Base-by-base conservation (phyloP, 2,329 filamentous ascomycete species). In the Paecilomyces formosus region DNA sequence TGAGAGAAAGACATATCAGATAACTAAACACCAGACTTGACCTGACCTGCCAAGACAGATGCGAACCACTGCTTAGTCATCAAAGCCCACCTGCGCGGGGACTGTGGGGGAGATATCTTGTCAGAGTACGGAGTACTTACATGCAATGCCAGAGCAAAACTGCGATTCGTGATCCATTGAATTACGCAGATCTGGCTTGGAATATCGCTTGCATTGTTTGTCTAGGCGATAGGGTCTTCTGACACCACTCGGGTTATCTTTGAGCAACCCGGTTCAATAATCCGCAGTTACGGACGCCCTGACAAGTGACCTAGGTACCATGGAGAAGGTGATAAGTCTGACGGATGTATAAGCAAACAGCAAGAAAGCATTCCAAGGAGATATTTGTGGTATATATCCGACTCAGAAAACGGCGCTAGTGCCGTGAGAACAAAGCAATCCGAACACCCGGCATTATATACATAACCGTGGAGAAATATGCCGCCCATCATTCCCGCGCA, bases 401-500 rank as follows among this genome's bases (percentile, higher is more conserved):
- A 3, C 1, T 45, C 15, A n/a, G 39, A n/a, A 18, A 45, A 18
- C 39, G 13, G n/a, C n/a, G 8, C 6, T 8, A 18, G 39, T 9
- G 8, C n/a, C 39, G 7, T 9, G 39, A 8, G 35, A 21, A 45
- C 5, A 18, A 8, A 45, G n/a, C 6, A 18, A 45, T 45, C 18
- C 15, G 39, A 18, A 45, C 7, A 15, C 39, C n/a, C 30, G 30
- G 2, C 11, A 45, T 18, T 21, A 56, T 28, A 30, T 35, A 5
- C 26, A 3, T 31, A 31, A 12, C 30, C 30, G 3, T 31, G 8
- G 11, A 31, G 8, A 59, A 63, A 33, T 7, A 77, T 78, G 75
- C 74, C 75, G 58, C 76, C 75, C 30, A 55, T 77, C 33, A 67
- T 45, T 45, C 39, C 39, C 8, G 7, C 39, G n/a, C 69, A 55